Evolutionary conservation across 805 yeast species (phyloP).

Genomic region (Hyphopichia homilentoma): DNA sequence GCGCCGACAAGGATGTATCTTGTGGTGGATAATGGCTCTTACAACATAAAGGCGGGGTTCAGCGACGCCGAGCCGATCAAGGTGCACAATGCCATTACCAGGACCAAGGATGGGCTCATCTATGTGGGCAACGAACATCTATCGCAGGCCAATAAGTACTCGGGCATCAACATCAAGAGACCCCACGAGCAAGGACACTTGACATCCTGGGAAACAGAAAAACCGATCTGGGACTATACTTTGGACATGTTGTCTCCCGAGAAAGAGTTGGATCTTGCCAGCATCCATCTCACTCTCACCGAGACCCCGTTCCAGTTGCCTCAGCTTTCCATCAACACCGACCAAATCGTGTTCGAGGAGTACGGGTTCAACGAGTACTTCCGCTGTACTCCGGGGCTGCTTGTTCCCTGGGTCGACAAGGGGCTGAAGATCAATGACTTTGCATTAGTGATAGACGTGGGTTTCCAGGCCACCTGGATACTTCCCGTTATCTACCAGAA

Average conservation of each 20-base stretch:
- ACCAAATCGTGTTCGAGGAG: conserved; percentile 92
- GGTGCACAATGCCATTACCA: conserved; percentile 67
- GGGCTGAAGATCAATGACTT: conserved; percentile 45
- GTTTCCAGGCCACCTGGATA: conserved; percentile 83
- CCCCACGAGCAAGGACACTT: conserved; percentile 90
- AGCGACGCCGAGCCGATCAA: conserved; percentile 36
- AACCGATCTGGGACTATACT: conserved; percentile 85
- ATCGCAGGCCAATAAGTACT: conserved; percentile 60
- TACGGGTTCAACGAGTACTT: conserved; percentile 73
- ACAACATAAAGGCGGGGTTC: conserved; percentile 58
- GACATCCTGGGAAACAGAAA: conserved; percentile 87
- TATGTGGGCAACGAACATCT: conserved; percentile 70
- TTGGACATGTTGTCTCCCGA: conserved; percentile 29
- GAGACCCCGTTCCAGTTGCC: conserved; percentile 84
- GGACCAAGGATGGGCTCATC: conserved; percentile 70
- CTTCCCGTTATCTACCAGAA: conserved; percentile 79
- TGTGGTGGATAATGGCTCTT: conserved; percentile 88
- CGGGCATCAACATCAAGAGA: conserved; percentile 69
- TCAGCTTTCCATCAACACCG: conserved; percentile 75
- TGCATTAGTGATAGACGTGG: conserved; percentile 79
- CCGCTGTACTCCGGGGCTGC: conserved; percentile 58
- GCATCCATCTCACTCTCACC: conserved; percentile 60
- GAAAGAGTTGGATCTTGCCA: conserved; percentile 14
- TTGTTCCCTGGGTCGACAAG: conserved; percentile 23
- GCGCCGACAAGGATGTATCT: too few species aligned